Evolutionary conservation across 2,329 filamentous ascomycete genomes (phyloP), one percentile per base, ranked within the genome.

Genomic region (Fusarium nisikadoi): DNA sequence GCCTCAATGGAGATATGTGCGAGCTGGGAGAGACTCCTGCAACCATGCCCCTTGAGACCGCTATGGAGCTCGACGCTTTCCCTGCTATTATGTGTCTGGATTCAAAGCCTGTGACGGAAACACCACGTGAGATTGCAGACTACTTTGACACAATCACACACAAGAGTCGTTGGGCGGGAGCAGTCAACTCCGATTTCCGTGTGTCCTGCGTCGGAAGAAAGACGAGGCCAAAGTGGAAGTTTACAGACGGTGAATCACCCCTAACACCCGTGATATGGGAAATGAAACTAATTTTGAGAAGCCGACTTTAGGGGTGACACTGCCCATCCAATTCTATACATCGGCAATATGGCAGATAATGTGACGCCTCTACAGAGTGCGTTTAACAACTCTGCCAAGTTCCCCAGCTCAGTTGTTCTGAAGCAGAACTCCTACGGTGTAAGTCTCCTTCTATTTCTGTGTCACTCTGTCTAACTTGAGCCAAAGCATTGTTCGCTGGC

Each of bases 351-450:
- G 35, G 82, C 81, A 19, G 85, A 87, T 68, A 86, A 86, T 45
- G 81, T 86, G 29, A 87, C 85, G n/a, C 85, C 85, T 23, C 72
- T 83, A 6, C 71, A 82, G 23, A 85, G 83, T 66, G 84, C 85
- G 8, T 65, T 80, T n/a, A 84, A 83, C 62, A 84, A 85, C 78
- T 83, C 78, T 20, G 79, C 76, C 5, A 79, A 81, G 1, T 88
- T 88, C 55, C 80, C 80, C 0, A 82, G 81, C 19, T 86, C 85
- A 0, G 80, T 82, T 1, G 78, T 88, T 10, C 75, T 88, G 31
- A 80, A 84, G 17, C 85, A 87, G 71, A 84, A 87, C 47, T 84
- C 84, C 2, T 88, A 85, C 43, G 87, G 87, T 8, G 86, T 86
- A 80, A 78, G 84, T 78, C 14, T 9, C 13, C 23, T 19, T 9